Conservation (phyloP, 352 stramenopile genomes). For the Globisporangium cederbergense region DNA sequence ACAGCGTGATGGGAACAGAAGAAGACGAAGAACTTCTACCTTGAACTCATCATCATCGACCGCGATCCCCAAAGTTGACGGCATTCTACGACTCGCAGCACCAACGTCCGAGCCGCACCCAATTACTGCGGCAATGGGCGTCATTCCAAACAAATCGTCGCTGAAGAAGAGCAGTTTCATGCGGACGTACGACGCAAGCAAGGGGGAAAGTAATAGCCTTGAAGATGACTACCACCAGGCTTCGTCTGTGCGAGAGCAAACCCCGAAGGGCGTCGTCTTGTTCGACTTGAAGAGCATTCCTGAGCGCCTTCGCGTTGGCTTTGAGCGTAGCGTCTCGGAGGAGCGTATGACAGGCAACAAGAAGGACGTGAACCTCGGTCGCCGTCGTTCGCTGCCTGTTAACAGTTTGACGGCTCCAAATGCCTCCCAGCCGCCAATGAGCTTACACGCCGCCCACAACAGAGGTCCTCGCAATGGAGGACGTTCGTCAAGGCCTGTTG, state of each 20-base stretch:
- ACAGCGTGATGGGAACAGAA: background rate
- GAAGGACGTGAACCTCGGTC: conserved; percentile 5
- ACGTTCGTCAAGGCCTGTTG: background rate
- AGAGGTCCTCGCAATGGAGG: background rate
- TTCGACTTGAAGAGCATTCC: conserved; percentile 44
- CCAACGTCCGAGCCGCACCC: conserved; percentile 2
- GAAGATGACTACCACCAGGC: conserved; percentile 12
- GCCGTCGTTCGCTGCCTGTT: conserved; percentile 43
- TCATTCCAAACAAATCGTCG: conserved; percentile 6
- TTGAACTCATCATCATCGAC: background rate
- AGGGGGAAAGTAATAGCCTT: background rate
- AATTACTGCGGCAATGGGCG: conserved; percentile 3
- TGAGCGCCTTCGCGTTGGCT: conserved; percentile 11
- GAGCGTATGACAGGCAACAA: conserved; percentile 4
- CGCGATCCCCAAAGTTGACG: conserved; percentile 6
- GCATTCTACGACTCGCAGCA: conserved; percentile 2
- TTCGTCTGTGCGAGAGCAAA: conserved; percentile 16
- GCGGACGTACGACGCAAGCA: background rate
- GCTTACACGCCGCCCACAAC: conserved; percentile 14
- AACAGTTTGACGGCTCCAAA: conserved; percentile 27
- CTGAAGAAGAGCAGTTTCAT: conserved; percentile 7
- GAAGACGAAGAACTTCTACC: background rate
- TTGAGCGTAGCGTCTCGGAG: conserved; percentile 13
- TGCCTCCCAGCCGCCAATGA: too few relatives aligned
- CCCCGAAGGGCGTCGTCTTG: conserved; percentile 34